phyloP scores from a whole-genome alignment of 768 basidiomycete species.

The Rhodosporidiobolus sp. region DNA sequence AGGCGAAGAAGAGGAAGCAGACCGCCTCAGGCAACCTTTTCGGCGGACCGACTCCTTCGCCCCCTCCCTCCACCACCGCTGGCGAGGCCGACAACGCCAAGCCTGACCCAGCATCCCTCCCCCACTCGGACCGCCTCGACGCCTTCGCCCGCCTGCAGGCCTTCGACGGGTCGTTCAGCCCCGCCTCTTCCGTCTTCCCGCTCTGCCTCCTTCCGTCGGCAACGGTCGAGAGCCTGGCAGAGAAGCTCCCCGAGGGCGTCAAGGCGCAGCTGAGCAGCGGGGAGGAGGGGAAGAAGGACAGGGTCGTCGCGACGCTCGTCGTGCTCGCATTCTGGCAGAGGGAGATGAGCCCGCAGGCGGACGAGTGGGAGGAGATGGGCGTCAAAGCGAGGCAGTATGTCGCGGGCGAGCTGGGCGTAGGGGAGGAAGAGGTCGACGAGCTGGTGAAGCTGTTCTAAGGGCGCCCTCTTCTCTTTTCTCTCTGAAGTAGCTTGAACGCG shows the following conservation, averaged over 20 bases:
- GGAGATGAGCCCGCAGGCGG: conserved; percentile 47
- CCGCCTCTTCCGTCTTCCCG: conserved; percentile 10
- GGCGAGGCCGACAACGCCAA: background rate
- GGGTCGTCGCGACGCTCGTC: background rate
- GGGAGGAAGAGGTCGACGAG: conserved; percentile 46
- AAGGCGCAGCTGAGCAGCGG: conserved; percentile 49
- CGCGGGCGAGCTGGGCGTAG: conserved; percentile 46
- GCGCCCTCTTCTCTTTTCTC: too few species aligned
- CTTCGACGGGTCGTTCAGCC: conserved; percentile 59
- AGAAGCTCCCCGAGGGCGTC: conserved; percentile 50
- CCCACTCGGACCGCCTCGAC: conserved; percentile 40
- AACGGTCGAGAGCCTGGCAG: conserved; percentile 17
- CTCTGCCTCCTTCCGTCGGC: background rate
- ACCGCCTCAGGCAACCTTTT: too few species aligned
- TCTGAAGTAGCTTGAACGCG: too few species aligned
- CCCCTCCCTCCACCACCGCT: background rate
- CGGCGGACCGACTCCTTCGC: background rate
- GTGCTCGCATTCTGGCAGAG: conserved; percentile 32
- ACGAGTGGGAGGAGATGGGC: conserved; percentile 10
- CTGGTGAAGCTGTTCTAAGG: background rate
- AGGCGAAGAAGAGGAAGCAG: too few species aligned
- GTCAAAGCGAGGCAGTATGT: conserved; percentile 1
- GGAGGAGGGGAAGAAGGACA: conserved; percentile 1
- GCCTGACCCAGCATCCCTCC: background rate
- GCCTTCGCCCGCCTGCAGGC: conserved; percentile 52